Base-by-base conservation (phyloP, 345 rosid species). In the Durio zibethinus region DNA sequence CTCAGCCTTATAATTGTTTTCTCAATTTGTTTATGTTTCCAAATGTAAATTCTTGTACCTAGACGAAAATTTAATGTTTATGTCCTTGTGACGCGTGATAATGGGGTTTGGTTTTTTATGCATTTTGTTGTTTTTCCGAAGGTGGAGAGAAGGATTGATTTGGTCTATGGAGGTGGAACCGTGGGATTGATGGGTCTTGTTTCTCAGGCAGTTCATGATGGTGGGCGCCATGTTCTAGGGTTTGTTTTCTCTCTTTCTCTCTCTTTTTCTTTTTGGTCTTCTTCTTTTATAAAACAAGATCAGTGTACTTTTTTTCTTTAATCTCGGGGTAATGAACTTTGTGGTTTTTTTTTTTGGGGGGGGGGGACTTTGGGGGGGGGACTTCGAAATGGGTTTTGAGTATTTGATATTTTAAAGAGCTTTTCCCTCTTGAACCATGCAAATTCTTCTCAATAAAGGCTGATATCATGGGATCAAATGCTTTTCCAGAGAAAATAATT, bases 161-260 rank as follows among this genome's bases (percentile, higher is more conserved):
- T 94, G 90, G 97, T 94, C 64, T 94, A 92, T 79, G 98, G 98
- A 82, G 98, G 98, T 73, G 97, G 98, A 63, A 92, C 97, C 92
- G 92, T 92, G 88, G 98, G 98, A 61, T 87, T 94, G 82, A 94
- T 94, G 98, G 98, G 97, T 82, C 94, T 94, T 75, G 94, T 94
- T 83, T 94, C 98, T 85, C 98, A 94, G 80, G 97, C 93, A 43
- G 98, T 92, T 89, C 97, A 91, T 92, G 92, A 90, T 92, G 98
- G 97, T 73, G 98, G 97, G 80, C 97, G 98, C 82, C 98, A 92
- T 88, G 98, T 94, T 85, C 84, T 94, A 89, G 97, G 98, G 98
- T 92, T 88, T 85, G 91, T 78, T 70, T 76, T 77, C 81, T 79
- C 80, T 79, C 79, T 79, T 56, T 67, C 75, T 81, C 81, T 78